Base-by-base conservation (phyloP, 495 filamentous ascomycete species). In the Xylaria castorea region DNA sequence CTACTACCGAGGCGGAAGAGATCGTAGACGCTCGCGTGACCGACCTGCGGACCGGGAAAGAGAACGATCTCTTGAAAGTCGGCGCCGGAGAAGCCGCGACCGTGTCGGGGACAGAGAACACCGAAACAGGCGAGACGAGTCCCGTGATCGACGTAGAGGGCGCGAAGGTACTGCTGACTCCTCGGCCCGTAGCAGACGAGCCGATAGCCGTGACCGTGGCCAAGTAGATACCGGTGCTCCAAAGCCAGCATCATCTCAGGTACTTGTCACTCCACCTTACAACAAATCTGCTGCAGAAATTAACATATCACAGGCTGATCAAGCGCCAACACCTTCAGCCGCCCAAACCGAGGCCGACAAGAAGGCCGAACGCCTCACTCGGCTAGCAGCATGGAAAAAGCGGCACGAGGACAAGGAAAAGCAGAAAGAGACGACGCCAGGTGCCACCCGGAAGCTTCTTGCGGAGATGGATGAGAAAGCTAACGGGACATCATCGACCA, bases 361-460 rank as follows among this genome's bases (percentile, higher is more conserved):
- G 78, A 93, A 94, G 77, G 92, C 90, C 58, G 93, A 97, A 79
- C 85, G 92, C 64, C 85, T 95, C 44, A 93, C 94, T 38, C 95
- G 94, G 72, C 80, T 97, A 42, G 92, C 95, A 80, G 93, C 93
- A 73, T 97, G 94, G 94, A 97, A 97, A 80, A 90, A 92, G 79
- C 96, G 97, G 75, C 92, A 93, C 22, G 93, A 92, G 48, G 89
- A 94, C 76, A 91, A 92, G 74, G 92, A 92, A 76, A 94, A 93
- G 75, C 90, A 93, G 79, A 91, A 91, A 68, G 91, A 91, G 75
- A 83, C 89, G n/a, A 87, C 85, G 8, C 81, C 87, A 55, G 89
- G 89, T 60, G 90, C 88, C 57, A 87, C 91, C 58, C 83, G 89
- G 65, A 91, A 87, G 76, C 89, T 94, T 46, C 80, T 94, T 60